Conservation (phyloP, 768 basidiomycete genomes). For the Agaricus blazei region DNA sequence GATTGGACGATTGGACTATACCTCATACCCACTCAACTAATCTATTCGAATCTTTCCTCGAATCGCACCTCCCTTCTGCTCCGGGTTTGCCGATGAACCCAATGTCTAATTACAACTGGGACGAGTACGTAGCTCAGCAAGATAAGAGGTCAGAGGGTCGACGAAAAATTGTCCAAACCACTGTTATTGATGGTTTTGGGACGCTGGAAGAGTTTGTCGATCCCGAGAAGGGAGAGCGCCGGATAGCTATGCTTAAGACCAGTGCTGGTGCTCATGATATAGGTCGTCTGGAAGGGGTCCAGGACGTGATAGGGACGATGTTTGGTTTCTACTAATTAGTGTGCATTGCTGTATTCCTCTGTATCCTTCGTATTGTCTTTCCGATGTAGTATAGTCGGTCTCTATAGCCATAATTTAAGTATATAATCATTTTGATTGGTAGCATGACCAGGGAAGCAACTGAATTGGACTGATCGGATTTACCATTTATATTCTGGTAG, state of each 20-base stretch:
- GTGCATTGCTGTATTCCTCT: background rate
- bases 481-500: background rate
- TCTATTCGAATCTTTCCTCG: conserved; percentile 64
- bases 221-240: conserved; percentile 33
- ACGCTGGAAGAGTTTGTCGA: conserved; percentile 36
- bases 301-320: conserved; percentile 51
- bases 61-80: conserved; percentile 45
- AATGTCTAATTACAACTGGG: conserved; percentile 34
- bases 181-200: conserved; percentile 33
- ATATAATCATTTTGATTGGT: too few species aligned
- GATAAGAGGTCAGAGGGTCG: conserved; percentile 30
- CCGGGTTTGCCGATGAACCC: conserved; percentile 29
- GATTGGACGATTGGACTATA: conserved; percentile 68
- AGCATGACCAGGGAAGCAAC: background rate
- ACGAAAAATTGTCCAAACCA: conserved; percentile 36
- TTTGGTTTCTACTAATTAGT: conserved; percentile 25
- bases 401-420: background rate
- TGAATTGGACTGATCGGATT: background rate
- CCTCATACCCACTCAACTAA: conserved; percentile 61
- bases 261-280: conserved; percentile 56
- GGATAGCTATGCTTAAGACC: conserved; percentile 54
- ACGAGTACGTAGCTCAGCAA: conserved; percentile 31
- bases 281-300: conserved; percentile 60
- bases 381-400: background rate
- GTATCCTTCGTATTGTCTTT: background rate